These are phyloP conservation scores for Venturiaceae sp. DNA, from an alignment of 2,329 filamentous ascomycete species.

Conservation along the genomic window DNA sequence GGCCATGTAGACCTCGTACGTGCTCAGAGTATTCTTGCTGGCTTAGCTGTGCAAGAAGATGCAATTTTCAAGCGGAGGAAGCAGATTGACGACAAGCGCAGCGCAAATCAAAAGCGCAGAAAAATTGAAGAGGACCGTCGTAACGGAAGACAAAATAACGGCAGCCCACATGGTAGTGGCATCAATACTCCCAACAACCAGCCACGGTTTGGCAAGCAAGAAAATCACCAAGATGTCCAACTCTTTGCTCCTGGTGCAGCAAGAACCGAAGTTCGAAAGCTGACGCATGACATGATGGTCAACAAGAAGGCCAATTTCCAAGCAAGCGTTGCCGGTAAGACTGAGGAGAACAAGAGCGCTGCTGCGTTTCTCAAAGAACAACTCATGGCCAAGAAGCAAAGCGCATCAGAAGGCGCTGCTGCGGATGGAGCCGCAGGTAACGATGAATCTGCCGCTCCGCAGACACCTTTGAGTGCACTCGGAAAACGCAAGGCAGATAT, in stretches of 20 bases:
- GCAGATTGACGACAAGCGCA: constrained; percentile 73
- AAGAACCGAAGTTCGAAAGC: constrained; percentile 30
- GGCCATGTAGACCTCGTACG: constrained; percentile 80
- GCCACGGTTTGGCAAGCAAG: neutral
- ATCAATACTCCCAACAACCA: neutral
- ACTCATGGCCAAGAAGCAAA: constrained; percentile 42
- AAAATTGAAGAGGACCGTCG: constrained; percentile 58
- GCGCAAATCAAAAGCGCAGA: constrained; percentile 68
- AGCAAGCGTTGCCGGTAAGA: constrained; percentile 43
- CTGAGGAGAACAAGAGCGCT: constrained; percentile 85
- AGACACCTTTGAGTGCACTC: constrained; percentile 40
- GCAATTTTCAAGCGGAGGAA: constrained; percentile 83
- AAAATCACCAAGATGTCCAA: constrained; percentile 17
- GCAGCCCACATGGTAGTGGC: neutral
- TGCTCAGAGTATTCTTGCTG: constrained; percentile 79
- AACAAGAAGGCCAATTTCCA: constrained; percentile 54
- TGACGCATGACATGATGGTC: constrained; percentile 84
- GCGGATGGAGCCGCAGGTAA: constrained; percentile 12
- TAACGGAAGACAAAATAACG: constrained; percentile 29
- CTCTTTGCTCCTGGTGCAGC: constrained; percentile 27
- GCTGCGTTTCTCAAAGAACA: constrained; percentile 79
- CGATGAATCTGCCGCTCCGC: constrained; percentile 15
- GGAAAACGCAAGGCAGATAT: constrained; percentile 72
- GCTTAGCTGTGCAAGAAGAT: constrained; percentile 86
- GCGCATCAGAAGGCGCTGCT: constrained; percentile 10